Conservation (phyloP, 768 basidiomycete species). For the Asterophora parasitica region DNA sequence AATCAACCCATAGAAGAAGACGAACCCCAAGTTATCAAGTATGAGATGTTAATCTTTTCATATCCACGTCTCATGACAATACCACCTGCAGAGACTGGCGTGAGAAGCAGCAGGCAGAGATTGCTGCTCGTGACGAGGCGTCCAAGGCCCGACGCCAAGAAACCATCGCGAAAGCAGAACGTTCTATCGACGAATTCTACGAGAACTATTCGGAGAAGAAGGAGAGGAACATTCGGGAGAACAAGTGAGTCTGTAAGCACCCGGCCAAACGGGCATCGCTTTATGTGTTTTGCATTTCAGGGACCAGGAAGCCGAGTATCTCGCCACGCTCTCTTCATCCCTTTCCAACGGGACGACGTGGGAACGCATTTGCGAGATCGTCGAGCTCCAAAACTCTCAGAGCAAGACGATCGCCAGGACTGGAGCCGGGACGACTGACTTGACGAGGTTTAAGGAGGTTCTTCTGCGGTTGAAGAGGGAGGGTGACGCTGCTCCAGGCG, state of each 20-base stretch:
- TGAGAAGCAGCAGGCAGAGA: constrained; percentile 79
- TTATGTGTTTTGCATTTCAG: constrained; percentile 34
- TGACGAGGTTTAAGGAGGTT: constrained; percentile 89
- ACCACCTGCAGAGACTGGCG: constrained; percentile 68
- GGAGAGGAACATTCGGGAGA: constrained; percentile 86
- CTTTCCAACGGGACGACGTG: constrained; percentile 91
- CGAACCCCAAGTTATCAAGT: constrained; percentile 87
- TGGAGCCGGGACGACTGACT: constrained; percentile 84
- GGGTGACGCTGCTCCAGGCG: constrained; percentile 88
- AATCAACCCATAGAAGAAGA: constrained; percentile 66
- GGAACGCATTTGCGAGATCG: constrained; percentile 83
- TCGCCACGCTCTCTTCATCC: constrained; percentile 64
- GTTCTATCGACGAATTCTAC: constrained; percentile 86
- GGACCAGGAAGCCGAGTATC: constrained; percentile 80
- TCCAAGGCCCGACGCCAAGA: constrained; percentile 76
- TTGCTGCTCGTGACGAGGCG: constrained; percentile 75
- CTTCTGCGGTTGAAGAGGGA: constrained; percentile 85
- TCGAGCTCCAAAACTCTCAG: constrained; percentile 94
- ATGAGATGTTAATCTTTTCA: constrained; percentile 18
- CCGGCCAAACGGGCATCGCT: neutral
- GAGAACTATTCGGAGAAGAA: constrained; percentile 85
- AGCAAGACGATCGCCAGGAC: constrained; percentile 91
- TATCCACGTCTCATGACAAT: neutral
- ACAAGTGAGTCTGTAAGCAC: constrained; percentile 59
- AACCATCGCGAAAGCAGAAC: constrained; percentile 78